Evolutionary conservation across 805 yeast genomes (phyloP), one percentile per base, ranked within the genome.

Genomic region (Debaryomyces maramus): DNA sequence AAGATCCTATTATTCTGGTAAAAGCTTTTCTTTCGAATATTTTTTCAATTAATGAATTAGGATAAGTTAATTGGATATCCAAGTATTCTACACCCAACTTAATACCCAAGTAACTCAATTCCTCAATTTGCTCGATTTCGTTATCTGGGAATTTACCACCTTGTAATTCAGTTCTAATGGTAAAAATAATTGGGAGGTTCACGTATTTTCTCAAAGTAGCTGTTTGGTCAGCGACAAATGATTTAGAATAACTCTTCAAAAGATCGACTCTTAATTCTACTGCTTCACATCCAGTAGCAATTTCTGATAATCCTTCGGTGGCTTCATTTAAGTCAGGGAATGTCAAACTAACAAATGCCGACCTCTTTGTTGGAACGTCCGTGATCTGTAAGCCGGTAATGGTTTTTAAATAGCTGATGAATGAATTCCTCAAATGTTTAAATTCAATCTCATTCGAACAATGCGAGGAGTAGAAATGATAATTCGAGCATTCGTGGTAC

Each of bases 191-290:
- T 28, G 98, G 97, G 38, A 88, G 63, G 23, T 69, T 65, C 11
- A 85, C 72, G 34, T 73, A 72, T 56, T 75, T 74, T 57, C 97
- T 80, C 48, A 91, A 63, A 11, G 73, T 51, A 2, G 88, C 85
- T 39, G 88, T 65, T 58, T 89, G 96, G 45, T 78, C 80, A 41
- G 84, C 81, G 22, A 90, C 88, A 58, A 73, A 85, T 6, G 70
- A 71, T 15, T 62, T 51, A 23, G 73, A 71, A 45, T 67, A 67
- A 6, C 75, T 70, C 38, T 75, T 63, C 45, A 89, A 71, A 44
- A 79, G 70, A 61, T 88, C 96, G 29, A 87, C 88, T 48, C 95
- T 75, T 31, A 91, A 68, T 58, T 91, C 97, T 26, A 91, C 82
- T 6, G 95, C 96, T 48, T 78, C 77, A 47, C 83, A 77, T 3